These are phyloP conservation scores for Puccinia coronata DNA, from an alignment of 1,284 basidiomycete species.

Conservation along the genomic window DNA sequence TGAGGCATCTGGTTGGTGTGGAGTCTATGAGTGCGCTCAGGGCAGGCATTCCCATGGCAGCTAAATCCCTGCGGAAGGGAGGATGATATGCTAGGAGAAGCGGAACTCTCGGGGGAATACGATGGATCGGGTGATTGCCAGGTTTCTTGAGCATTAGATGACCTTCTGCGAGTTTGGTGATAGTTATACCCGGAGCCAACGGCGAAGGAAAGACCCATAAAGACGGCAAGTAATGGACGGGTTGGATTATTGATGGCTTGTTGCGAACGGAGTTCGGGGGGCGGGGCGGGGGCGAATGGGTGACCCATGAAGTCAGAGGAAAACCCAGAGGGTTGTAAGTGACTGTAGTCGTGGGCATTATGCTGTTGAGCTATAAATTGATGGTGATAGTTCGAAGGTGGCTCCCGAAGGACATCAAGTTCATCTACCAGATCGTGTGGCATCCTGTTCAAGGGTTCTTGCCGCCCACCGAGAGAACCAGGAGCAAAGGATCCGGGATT, in stretches of 20 bases:
- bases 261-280: constrained; percentile 18
- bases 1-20: neutral
- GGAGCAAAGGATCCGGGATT: constrained; percentile 27
- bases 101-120: neutral
- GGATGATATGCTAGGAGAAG: neutral
- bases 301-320: constrained; percentile 30
- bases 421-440: constrained; percentile 38
- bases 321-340: constrained; percentile 29
- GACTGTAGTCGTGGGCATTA: constrained; percentile 26
- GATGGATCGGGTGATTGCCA: constrained; percentile 3
- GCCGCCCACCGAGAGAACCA: neutral
- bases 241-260: neutral
- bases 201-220: constrained; percentile 48
- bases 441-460: constrained; percentile 15
- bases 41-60: neutral
- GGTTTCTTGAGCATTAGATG: neutral
- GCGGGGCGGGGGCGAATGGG: constrained; percentile 32
- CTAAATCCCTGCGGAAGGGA: constrained; percentile 10
- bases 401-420: constrained; percentile 26
- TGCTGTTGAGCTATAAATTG: neutral
- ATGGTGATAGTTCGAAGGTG: constrained; percentile 26
- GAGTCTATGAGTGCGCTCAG: neutral
- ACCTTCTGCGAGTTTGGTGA: constrained; percentile 15
- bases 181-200: constrained; percentile 42
- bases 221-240: constrained; percentile 34